phyloP scores from a whole-genome alignment of 2,329 filamentous ascomycete species.

The Exophiala viscosa region DNA sequence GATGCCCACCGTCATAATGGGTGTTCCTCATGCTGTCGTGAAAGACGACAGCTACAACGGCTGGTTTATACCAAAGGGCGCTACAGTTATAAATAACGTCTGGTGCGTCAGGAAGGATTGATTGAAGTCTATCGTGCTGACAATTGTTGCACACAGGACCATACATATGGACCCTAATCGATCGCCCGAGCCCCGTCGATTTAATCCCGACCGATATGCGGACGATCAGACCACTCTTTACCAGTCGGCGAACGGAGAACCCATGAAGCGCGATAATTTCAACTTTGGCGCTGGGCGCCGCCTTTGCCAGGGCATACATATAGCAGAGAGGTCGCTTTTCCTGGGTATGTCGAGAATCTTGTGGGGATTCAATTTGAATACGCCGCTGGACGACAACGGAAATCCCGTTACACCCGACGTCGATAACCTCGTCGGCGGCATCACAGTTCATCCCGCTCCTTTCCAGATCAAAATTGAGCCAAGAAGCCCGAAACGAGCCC shows the following conservation, averaged over 20 bases:
- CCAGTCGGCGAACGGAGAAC: conserved; percentile 32
- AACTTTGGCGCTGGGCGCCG: conserved; percentile 33
- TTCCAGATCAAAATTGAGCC: conserved; percentile 6
- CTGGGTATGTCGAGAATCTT: conserved; percentile 29
- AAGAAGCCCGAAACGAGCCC: not conserved
- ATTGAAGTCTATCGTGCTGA: not conserved
- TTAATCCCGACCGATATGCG: conserved; percentile 33
- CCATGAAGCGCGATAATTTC: conserved; percentile 28
- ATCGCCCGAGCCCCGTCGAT: conserved; percentile 30
- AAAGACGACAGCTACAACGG: conserved; percentile 49
- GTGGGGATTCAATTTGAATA: conserved; percentile 33
- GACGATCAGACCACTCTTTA: conserved; percentile 31
- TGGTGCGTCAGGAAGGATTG: conserved; percentile 35
- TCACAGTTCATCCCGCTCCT: not conserved
- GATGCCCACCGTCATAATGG: conserved; percentile 26
- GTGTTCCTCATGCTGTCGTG: conserved; percentile 47
- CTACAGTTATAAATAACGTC: conserved; percentile 42
- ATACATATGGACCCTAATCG: conserved; percentile 30
- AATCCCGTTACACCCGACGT: conserved; percentile 18
- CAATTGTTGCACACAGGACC: not conserved
- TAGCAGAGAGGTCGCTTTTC: conserved; percentile 33
- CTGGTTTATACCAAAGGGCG: conserved; percentile 48
- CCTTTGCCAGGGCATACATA: conserved; percentile 34
- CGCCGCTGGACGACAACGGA: conserved; percentile 12
- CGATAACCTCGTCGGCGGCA: conserved; percentile 1